These are phyloP conservation scores for Erodium moschatum DNA, from an alignment of 441 rosid species.

Conservation along the genomic window DNA sequence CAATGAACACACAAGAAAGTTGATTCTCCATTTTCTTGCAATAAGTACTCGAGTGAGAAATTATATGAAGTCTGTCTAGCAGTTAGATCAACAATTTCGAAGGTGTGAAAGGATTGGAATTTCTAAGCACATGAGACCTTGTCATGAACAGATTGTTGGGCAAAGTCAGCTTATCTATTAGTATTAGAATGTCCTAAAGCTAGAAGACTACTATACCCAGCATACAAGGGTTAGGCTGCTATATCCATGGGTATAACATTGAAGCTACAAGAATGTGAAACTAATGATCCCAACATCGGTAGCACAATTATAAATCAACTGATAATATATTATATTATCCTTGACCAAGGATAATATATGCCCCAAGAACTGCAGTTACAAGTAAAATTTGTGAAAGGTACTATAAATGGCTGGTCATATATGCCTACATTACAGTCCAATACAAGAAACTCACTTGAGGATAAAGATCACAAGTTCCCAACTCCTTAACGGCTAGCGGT, in stretches of 20 bases:
- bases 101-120: background rate
- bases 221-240: background rate
- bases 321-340: too few relatives aligned
- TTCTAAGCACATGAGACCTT: background rate
- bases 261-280: conserved; percentile 5
- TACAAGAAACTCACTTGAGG: conserved; percentile 69
- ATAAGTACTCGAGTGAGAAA: background rate
- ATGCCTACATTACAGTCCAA: conserved; percentile 6
- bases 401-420: background rate
- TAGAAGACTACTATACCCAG: background rate
- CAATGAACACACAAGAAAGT: conserved; percentile 10
- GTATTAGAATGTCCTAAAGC: background rate
- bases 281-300: conserved; percentile 2
- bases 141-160: background rate
- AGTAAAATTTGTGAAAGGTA: background rate
- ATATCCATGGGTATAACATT: background rate
- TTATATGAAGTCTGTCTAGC: conserved; percentile 6
- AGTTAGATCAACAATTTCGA: background rate
- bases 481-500: conserved; percentile 92
- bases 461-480: conserved; percentile 96
- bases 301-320: background rate
- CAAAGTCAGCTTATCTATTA: conserved; percentile 3
- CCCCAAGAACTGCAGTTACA: background rate
- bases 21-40: background rate
- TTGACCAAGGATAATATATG: background rate